phyloP scores from a whole-genome alignment of 305 asterid genomes.

The Fraxinus floribunda region DNA sequence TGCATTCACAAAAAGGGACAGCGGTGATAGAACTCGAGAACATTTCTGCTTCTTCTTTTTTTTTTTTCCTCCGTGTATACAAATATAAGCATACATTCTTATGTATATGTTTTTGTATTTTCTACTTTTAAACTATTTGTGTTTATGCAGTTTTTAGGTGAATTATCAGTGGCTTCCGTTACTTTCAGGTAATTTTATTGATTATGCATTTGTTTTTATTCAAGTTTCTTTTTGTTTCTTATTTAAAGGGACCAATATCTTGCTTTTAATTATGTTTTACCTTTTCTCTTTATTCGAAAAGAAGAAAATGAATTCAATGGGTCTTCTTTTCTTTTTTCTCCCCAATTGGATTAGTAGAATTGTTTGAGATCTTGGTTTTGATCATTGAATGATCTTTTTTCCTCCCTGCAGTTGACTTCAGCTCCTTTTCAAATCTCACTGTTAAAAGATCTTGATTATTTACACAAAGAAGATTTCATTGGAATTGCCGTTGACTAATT shows the following conservation, averaged over 20 bases:
- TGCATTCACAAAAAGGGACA: not conserved
- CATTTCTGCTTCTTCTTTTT: not conserved
- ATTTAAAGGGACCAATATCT: constrained; percentile 18
- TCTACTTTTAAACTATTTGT: not conserved
- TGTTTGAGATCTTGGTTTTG: constrained; percentile 31
- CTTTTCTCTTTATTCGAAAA: constrained; percentile 21
- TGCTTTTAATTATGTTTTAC: constrained; percentile 22
- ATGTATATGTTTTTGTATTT: not conserved
- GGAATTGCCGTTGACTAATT: not conserved
- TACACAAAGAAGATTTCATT: not conserved
- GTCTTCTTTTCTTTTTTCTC: not conserved
- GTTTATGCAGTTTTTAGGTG: constrained; percentile 8
- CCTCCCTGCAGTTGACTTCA: not conserved
- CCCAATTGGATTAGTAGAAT: not conserved
- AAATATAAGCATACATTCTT: not conserved
- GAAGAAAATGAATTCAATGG: constrained; percentile 16
- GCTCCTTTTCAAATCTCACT: not conserved
- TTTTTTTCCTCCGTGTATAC: not conserved
- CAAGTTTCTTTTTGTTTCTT: constrained; percentile 7
- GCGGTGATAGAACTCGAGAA: not conserved
- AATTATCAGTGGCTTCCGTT: constrained; percentile 12
- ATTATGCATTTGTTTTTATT: constrained; percentile 14
- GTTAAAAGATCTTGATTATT: not conserved
- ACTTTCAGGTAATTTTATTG: constrained; percentile 27
- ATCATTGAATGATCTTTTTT: constrained; percentile 10